Evolutionary conservation across 495 filamentous ascomycete genomes (phyloP).

Genomic region (Podospora bellae-mahoneyi): DNA sequence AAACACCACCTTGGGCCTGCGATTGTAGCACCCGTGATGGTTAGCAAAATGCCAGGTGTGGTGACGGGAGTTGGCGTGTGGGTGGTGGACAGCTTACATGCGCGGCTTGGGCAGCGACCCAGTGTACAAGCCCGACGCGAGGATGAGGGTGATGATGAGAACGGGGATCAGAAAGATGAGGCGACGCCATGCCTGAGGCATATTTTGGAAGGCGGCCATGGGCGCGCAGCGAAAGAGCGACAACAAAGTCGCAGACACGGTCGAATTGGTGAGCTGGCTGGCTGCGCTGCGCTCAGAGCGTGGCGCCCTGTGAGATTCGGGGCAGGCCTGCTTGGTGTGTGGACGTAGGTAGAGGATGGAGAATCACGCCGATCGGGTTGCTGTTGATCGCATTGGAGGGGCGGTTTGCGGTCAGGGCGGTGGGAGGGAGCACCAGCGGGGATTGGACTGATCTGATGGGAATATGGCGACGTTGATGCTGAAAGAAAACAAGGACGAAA

Average conservation of each 20-base stretch:
- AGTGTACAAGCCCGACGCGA: conserved; percentile 23
- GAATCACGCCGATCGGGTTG: neutral
- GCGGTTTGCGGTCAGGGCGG: too few species aligned
- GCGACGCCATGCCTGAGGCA: conserved; percentile 30
- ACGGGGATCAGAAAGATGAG: conserved; percentile 21
- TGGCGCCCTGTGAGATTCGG: neutral
- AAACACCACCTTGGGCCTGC: conserved; percentile 27
- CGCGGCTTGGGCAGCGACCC: conserved; percentile 22
- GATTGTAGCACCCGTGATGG: neutral
- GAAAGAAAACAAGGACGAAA: neutral
- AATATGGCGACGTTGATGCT: neutral
- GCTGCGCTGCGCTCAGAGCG: neutral
- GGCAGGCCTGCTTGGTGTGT: neutral
- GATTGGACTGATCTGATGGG: neutral
- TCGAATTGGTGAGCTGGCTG: neutral
- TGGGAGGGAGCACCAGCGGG: neutral
- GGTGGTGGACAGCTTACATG: conserved; percentile 17
- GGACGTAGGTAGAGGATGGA: neutral
- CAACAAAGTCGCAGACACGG: neutral
- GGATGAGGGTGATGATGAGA: conserved; percentile 16
- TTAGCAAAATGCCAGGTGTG: neutral
- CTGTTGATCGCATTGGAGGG: neutral
- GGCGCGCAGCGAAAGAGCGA: conserved; percentile 3
- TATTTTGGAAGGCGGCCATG: conserved; percentile 23
- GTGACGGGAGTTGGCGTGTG: neutral